These are phyloP conservation scores for Cyanidiococcus yangmingshanensis DNA, from an alignment of 23 red algal species.

Conservation along the genomic window DNA sequence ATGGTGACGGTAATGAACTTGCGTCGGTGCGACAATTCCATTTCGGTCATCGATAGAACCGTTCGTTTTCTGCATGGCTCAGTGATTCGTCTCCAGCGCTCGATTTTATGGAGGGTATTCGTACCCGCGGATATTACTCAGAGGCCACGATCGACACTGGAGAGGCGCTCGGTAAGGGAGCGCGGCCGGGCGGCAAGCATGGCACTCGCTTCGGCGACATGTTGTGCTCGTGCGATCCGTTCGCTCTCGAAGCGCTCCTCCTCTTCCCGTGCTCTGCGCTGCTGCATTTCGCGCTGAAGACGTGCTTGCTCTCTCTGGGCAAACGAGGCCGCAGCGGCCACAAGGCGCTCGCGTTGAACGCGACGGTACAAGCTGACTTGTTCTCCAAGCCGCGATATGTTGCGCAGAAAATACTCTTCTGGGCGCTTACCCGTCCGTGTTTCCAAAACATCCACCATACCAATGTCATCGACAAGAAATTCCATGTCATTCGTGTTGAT, in stretches of 20 bases:
- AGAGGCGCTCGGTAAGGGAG: background rate
- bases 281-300: background rate
- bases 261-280: background rate
- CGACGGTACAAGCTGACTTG: slow-evolving; percentile 13
- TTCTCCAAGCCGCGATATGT: background rate
- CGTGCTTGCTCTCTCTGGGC: slow-evolving; percentile 3
- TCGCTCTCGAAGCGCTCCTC: background rate
- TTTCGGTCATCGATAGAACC: too few relatives aligned
- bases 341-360: background rate
- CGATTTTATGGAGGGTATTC: too few relatives aligned
- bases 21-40: too few relatives aligned
- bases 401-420: slow-evolving; percentile 9
- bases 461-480: slow-evolving; percentile 63
- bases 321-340: background rate
- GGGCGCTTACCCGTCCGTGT: background rate
- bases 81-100: too few relatives aligned
- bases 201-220: background rate
- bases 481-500: slow-evolving; percentile 43
- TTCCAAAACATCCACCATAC: slow-evolving; percentile 23
- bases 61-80: too few relatives aligned
- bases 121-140: too few relatives aligned
- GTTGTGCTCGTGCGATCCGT: background rate
- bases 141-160: background rate
- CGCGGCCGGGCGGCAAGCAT: background rate
- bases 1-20: too few relatives aligned